Percentiles rank a stretch among this genome's conserved stretches.
Evolutionary conservation across 2,329 filamentous ascomycete species (phyloP).

Genomic region (Pleurostoma richardsiae): DNA sequence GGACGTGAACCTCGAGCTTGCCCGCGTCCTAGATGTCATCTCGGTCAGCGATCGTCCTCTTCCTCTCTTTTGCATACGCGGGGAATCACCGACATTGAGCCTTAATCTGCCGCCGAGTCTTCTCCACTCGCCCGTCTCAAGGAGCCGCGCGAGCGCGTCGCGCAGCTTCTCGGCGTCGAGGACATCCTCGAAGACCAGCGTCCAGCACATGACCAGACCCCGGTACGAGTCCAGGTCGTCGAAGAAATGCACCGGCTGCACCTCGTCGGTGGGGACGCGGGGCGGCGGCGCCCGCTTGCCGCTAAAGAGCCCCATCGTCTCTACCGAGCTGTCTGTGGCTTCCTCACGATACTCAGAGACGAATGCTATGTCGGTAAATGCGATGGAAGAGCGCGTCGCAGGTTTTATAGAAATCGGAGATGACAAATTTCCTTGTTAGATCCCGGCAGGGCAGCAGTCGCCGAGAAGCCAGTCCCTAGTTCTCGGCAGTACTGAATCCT

Average conservation of each 20-base stretch:
- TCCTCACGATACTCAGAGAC: too few relatives aligned
- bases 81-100: constrained; percentile 20
- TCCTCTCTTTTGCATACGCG: background rate
- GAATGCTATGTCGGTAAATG: too few relatives aligned
- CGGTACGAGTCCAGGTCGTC: constrained; percentile 20
- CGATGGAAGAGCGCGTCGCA: too few relatives aligned
- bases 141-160: constrained; percentile 25
- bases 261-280: constrained; percentile 14
- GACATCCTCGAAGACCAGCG: constrained; percentile 38
- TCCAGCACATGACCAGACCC: constrained; percentile 21
- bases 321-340: too few relatives aligned
- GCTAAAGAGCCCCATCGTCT: background rate
- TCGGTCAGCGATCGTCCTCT: background rate
- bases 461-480: too few relatives aligned
- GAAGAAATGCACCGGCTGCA: constrained; percentile 24
- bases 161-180: constrained; percentile 34
- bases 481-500: too few relatives aligned
- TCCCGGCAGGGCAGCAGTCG: too few relatives aligned
- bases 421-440: too few relatives aligned
- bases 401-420: too few relatives aligned
- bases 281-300: constrained; percentile 2
- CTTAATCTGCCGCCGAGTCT: constrained; percentile 40
- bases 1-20: constrained; percentile 25
- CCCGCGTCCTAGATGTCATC: constrained; percentile 8
- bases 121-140: constrained; percentile 38